Conservation (phyloP, 2,329 filamentous ascomycete species). For the Ilyonectria mors-panacis region DNA sequence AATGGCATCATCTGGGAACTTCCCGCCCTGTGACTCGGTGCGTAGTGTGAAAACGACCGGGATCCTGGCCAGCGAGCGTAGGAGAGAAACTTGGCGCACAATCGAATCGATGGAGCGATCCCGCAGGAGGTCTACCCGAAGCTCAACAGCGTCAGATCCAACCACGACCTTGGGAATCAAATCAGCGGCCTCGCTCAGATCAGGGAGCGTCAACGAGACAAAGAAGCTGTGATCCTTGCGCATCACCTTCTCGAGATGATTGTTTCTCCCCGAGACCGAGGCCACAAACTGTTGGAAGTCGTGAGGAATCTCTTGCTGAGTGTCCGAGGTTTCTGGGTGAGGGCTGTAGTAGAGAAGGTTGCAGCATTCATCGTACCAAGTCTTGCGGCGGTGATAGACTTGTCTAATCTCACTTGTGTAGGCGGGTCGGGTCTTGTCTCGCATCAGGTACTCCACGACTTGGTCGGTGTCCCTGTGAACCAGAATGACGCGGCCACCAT, state of each 20-base stretch:
- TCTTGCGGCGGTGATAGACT: constrained; percentile 90
- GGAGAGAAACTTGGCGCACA: constrained; percentile 82
- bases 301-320: constrained; percentile 47
- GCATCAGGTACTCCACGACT: constrained; percentile 89
- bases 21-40: constrained; percentile 87
- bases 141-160: constrained; percentile 92
- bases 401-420: constrained; percentile 93
- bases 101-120: constrained; percentile 85
- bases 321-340: constrained; percentile 57
- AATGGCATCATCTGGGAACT: constrained; percentile 83
- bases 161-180: constrained; percentile 81
- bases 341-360: constrained; percentile 95
- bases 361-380: constrained; percentile 93
- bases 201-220: constrained; percentile 88
- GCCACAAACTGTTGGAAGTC: constrained; percentile 58
- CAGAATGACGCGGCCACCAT: constrained; percentile 86
- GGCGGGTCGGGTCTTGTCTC: constrained; percentile 91
- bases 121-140: constrained; percentile 91
- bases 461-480: constrained; percentile 90
- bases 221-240: constrained; percentile 87
- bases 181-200: constrained; percentile 74
- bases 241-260: constrained; percentile 60
- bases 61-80: constrained; percentile 79
- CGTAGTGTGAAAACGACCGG: constrained; percentile 95
- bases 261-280: constrained; percentile 57